phyloP scores from a whole-genome alignment of 148 eudicot species.

The Rheum nobile region DNA sequence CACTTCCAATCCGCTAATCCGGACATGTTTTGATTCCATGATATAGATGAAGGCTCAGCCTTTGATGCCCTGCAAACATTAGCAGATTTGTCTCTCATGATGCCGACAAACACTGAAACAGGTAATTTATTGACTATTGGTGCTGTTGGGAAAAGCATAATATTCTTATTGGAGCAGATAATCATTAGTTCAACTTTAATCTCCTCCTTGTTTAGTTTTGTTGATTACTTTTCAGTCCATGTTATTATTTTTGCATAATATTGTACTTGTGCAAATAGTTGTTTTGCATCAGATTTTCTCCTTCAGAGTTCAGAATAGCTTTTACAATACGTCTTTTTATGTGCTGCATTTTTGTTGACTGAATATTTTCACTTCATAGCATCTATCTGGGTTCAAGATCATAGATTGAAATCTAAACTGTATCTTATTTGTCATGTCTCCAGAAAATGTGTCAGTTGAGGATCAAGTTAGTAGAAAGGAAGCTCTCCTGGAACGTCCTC shows the following conservation, averaged over 20 bases:
- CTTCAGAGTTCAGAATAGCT: not conserved
- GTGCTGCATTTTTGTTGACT: not conserved
- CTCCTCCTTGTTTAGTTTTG: not conserved
- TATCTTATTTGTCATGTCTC: not conserved
- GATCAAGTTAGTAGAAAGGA: slow-evolving; percentile 39
- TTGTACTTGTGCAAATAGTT: not conserved
- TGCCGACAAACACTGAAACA: slow-evolving; percentile 60
- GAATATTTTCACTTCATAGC: not conserved
- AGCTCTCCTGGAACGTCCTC: slow-evolving; percentile 10
- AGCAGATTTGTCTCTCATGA: slow-evolving; percentile 89
- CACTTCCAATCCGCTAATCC: not conserved
- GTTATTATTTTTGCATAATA: not conserved
- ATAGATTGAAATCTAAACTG: not conserved
- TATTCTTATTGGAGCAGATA: not conserved
- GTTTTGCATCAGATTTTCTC: not conserved
- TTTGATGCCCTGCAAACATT: slow-evolving; percentile 89
- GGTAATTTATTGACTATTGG: slow-evolving; percentile 24
- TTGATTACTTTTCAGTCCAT: not conserved
- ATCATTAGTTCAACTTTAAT: not conserved
- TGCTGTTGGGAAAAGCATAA: not conserved
- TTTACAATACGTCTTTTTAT: not conserved
- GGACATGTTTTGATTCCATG: slow-evolving; percentile 3
- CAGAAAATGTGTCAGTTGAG: slow-evolving; percentile 19
- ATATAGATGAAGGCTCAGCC: slow-evolving; percentile 67
- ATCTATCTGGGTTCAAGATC: not conserved